Conservation (phyloP, 2,329 filamentous ascomycete genomes). For the Neonectria neomacrospora region DNA sequence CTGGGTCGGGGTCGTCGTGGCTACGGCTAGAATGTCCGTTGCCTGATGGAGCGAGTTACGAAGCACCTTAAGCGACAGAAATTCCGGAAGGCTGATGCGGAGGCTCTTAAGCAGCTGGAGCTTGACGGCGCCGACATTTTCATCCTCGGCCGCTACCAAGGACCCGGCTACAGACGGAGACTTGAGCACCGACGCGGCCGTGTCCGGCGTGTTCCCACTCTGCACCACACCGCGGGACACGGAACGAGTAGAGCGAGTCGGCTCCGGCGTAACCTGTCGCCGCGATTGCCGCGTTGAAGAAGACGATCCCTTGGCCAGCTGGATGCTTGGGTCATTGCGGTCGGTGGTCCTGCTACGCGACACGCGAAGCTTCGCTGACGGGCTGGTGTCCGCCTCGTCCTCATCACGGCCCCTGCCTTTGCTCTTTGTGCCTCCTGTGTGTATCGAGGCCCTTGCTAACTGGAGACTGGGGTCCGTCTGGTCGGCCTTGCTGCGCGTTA, state of each 20-base stretch:
- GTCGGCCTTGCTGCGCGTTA: conserved; percentile 44
- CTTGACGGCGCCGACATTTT: conserved; percentile 53
- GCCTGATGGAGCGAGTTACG: conserved; percentile 60
- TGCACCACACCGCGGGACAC: conserved; percentile 35
- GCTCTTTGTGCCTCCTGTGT: conserved; percentile 31
- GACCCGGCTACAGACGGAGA: conserved; percentile 47
- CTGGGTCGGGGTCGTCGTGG: conserved; percentile 60
- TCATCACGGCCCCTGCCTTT: conserved; percentile 34
- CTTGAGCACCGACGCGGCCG: conserved; percentile 32
- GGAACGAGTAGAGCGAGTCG: conserved; percentile 40
- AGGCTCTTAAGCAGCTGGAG: conserved; percentile 59
- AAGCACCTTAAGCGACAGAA: conserved; percentile 62
- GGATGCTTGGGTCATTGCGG: conserved; percentile 40
- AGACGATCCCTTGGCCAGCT: conserved; percentile 39
- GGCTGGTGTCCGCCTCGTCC: conserved; percentile 35
- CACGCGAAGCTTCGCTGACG: conserved; percentile 40
- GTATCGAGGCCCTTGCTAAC: conserved; percentile 35
- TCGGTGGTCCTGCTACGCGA: conserved; percentile 44
- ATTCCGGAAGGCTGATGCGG: conserved; percentile 63
- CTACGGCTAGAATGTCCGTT: conserved; percentile 66
- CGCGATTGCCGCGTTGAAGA: conserved; percentile 39
- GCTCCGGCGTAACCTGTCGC: conserved; percentile 39
- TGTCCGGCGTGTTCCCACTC: conserved; percentile 37
- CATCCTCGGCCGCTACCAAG: conserved; percentile 38
- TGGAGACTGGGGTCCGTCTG: conserved; percentile 40